These are phyloP conservation scores for Salvia sclarea DNA, from an alignment of 305 asterid genomes.

Conservation along the genomic window DNA sequence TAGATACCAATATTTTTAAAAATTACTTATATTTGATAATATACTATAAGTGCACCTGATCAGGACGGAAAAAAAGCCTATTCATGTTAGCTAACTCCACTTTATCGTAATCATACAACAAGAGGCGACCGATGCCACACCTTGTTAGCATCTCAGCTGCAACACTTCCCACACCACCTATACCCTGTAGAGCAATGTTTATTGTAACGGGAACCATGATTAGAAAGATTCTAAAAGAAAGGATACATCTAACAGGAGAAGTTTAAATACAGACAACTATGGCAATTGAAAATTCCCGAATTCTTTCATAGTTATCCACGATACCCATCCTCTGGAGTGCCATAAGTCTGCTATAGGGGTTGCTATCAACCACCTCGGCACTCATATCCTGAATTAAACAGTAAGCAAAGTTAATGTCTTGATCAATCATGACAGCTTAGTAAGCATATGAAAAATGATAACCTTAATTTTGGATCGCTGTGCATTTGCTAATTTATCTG, in stretches of 20 bases:
- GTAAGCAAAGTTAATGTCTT: slow-evolving; percentile 13
- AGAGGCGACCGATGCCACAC: slow-evolving; percentile 97
- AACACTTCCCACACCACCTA: slow-evolving; percentile 99
- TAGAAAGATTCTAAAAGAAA: neutral
- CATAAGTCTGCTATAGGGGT: slow-evolving; percentile 98
- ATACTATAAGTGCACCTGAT: slow-evolving; percentile 63
- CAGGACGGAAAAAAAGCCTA: slow-evolving; percentile 97
- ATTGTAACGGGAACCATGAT: neutral
- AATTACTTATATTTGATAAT: slow-evolving; percentile 17
- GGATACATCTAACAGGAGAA: slow-evolving; percentile 22
- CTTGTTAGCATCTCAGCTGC: slow-evolving; percentile 99
- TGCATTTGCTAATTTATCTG: slow-evolving; percentile 44
- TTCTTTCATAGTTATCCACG: slow-evolving; percentile 87
- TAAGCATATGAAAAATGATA: slow-evolving; percentile 15
- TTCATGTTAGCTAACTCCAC: slow-evolving; percentile 99
- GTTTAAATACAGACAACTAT: slow-evolving; percentile 71
- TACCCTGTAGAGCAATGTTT: slow-evolving; percentile 60
- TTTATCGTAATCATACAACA: slow-evolving; percentile 95
- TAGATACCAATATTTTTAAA: slow-evolving; percentile 1
- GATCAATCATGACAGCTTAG: slow-evolving; percentile 14
- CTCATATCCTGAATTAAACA: slow-evolving; percentile 73
- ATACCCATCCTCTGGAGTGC: slow-evolving; percentile 99
- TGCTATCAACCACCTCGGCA: slow-evolving; percentile 95
- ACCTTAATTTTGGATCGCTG: slow-evolving; percentile 87
- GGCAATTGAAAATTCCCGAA: slow-evolving; percentile 86